These are phyloP conservation scores for Russula compacta DNA, from an alignment of 768 basidiomycete genomes.

Conservation along the genomic window DNA sequence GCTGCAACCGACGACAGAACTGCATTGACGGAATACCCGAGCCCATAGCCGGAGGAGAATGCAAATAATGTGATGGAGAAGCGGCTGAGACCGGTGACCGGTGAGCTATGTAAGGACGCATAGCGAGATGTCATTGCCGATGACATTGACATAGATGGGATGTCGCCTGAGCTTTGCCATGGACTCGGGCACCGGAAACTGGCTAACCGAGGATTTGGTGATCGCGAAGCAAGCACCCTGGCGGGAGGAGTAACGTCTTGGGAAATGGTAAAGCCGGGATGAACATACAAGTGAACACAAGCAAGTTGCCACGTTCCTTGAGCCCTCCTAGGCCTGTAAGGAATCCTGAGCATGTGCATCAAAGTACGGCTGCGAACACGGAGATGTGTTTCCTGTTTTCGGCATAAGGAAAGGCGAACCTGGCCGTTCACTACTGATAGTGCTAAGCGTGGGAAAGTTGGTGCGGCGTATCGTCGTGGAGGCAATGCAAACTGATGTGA, in stretches of 20 bases:
- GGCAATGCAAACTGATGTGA: not conserved
- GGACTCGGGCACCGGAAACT: not conserved
- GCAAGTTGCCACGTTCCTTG: too few species aligned
- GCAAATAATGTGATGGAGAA: constrained; percentile 17
- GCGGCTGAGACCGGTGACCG: not conserved
- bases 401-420: too few species aligned
- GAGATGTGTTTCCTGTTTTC: not conserved
- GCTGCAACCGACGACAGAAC: not conserved
- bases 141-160: constrained; percentile 25
- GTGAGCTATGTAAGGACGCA: constrained; percentile 16
- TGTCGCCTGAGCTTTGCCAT: constrained; percentile 25
- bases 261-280: not conserved
- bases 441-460: not conserved
- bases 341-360: too few species aligned
- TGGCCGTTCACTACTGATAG: not conserved
- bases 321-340: too few species aligned
- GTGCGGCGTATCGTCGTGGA: not conserved
- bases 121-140: constrained; percentile 29
- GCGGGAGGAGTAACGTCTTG: not conserved
- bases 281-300: too few species aligned
- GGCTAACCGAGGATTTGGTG: not conserved
- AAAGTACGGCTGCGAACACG: not conserved
- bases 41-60: constrained; percentile 27
- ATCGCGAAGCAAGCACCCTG: not conserved
- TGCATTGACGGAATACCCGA: not conserved